Evolutionary conservation across 2,329 filamentous ascomycete species (phyloP).

Genomic region (Botrytis squamosa): DNA sequence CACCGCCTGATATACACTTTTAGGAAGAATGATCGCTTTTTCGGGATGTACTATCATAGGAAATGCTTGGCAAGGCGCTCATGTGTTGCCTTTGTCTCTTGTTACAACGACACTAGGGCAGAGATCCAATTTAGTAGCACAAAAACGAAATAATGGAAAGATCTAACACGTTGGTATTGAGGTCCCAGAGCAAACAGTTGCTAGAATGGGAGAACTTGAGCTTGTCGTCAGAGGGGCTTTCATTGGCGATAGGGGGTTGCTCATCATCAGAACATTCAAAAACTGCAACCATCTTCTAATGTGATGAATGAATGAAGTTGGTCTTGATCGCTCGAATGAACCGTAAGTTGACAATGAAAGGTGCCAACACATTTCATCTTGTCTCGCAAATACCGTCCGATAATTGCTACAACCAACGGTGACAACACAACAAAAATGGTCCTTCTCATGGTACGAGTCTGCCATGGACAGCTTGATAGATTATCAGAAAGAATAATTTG

Average conservation of each 20-base stretch:
- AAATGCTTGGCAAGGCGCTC: constrained; percentile 7
- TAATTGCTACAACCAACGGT: background rate
- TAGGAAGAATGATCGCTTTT: constrained; percentile 10
- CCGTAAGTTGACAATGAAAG: background rate
- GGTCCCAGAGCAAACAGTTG: background rate
- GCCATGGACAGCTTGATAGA: background rate
- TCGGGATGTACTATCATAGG: background rate
- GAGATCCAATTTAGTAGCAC: background rate
- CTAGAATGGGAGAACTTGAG: background rate
- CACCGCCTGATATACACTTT: constrained; percentile 13
- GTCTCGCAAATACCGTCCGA: background rate
- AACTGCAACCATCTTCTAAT: background rate
- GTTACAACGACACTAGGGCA: background rate
- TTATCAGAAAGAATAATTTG: background rate
- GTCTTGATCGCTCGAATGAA: background rate
- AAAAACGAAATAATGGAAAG: background rate
- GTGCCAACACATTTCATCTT: constrained; percentile 11
- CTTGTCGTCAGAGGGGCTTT: background rate
- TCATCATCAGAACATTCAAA: background rate
- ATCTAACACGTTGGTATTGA: background rate
- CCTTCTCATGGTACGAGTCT: background rate
- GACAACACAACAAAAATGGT: background rate
- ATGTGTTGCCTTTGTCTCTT: background rate
- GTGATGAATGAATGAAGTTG: background rate
- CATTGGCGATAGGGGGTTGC: background rate